These are phyloP conservation scores for Trypanosomatidae sp. DNA, from an alignment of 208 protist species.

Conservation along the genomic window DNA sequence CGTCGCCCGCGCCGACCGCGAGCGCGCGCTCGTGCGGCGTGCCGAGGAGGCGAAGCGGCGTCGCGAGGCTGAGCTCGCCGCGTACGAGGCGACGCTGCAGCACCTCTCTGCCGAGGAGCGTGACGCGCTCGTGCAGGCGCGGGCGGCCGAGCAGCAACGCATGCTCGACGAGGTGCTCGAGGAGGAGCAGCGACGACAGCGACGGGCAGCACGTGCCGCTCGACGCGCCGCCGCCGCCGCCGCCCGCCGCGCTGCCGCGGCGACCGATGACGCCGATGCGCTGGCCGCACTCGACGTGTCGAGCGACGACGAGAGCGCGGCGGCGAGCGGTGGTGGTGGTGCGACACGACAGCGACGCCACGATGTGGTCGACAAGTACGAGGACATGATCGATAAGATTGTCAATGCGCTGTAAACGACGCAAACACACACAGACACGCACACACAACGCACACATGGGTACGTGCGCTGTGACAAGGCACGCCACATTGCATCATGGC, in stretches of 20 bases:
- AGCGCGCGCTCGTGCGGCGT: constrained; percentile 8
- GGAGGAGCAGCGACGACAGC: constrained; percentile 11
- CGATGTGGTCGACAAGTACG: too few relatives aligned
- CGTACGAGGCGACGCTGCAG: constrained; percentile 28
- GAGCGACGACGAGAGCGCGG: too few relatives aligned
- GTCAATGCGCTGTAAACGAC: too few relatives aligned
- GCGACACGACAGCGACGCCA: too few relatives aligned
- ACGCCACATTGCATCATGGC: too few relatives aligned
- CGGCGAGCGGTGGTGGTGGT: too few relatives aligned
- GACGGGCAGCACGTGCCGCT: constrained; percentile 11
- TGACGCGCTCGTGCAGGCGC: constrained; percentile 21
- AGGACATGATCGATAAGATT: too few relatives aligned
- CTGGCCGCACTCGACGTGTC: too few relatives aligned
- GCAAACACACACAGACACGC: too few relatives aligned
- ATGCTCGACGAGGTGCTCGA: constrained; percentile 13
- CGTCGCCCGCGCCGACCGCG: constrained; percentile 14
- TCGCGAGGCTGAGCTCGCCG: constrained; percentile 20
- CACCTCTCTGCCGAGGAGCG: constrained; percentile 24
- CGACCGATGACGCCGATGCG: neutral
- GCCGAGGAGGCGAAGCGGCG: constrained; percentile 27
- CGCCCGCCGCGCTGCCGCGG: neutral
- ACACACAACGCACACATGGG: too few relatives aligned
- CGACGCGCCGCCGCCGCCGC: constrained; percentile 18
- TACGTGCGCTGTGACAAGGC: too few relatives aligned
- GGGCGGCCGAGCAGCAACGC: constrained; percentile 20